Evolutionary conservation across 208 protist genomes (phyloP).

Genomic region (Trypanosoma melophagium): DNA sequence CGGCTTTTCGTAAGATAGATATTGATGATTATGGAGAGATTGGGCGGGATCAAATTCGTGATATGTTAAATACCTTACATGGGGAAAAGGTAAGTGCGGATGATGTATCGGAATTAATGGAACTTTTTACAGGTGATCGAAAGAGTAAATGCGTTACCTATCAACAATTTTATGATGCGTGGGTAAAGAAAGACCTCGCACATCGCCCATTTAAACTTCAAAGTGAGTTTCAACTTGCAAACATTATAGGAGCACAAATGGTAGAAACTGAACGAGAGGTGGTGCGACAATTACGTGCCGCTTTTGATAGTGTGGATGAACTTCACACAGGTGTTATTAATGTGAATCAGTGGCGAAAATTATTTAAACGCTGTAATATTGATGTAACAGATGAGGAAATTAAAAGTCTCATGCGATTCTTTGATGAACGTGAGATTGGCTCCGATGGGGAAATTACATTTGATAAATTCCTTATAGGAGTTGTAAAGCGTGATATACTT

Average conservation of each 20-base stretch:
- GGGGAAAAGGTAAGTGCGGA: constrained; percentile 49
- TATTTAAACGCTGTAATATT: constrained; percentile 74
- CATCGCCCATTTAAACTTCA: constrained; percentile 55
- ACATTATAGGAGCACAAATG: constrained; percentile 79
- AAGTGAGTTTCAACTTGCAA: constrained; percentile 76
- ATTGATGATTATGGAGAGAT: constrained; percentile 79
- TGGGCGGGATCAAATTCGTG: constrained; percentile 79
- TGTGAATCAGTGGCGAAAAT: constrained; percentile 48
- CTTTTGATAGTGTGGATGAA: constrained; percentile 88
- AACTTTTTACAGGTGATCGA: constrained; percentile 70
- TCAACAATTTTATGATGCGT: constrained; percentile 81
- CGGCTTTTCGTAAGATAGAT: constrained; percentile 78
- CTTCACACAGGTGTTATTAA: constrained; percentile 77
- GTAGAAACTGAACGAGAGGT: constrained; percentile 71
- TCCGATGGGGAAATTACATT: constrained; percentile 63
- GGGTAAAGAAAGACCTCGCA: constrained; percentile 78
- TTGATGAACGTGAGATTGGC: constrained; percentile 49
- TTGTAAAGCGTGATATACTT: constrained; percentile 78
- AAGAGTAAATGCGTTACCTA: constrained; percentile 63
- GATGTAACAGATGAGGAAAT: constrained; percentile 60
- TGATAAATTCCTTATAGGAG: constrained; percentile 79
- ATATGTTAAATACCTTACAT: constrained; percentile 81
- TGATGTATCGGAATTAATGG: constrained; percentile 73
- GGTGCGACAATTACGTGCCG: constrained; percentile 74
- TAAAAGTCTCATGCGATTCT: constrained; percentile 73